Percentiles rank a stretch among this genome's conserved stretches.
These are phyloP conservation scores for Hordeum pubiflorum DNA, from an alignment of 202 grass and related monocot species.

Conservation along the genomic window DNA sequence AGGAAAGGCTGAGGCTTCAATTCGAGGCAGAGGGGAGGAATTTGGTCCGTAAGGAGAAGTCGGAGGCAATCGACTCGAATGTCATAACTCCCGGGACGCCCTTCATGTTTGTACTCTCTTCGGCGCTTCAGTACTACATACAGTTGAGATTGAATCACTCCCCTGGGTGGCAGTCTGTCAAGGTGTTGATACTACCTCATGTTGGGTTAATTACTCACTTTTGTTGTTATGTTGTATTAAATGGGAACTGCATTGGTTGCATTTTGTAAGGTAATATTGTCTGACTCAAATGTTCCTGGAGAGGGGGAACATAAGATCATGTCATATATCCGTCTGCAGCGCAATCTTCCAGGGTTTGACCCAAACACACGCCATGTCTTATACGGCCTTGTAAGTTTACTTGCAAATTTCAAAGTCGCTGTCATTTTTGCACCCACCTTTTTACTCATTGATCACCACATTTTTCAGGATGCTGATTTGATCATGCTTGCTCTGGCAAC, in stretches of 20 bases:
- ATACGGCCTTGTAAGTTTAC: constrained; percentile 79
- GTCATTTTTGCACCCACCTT: neutral
- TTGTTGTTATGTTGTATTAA: constrained; percentile 33
- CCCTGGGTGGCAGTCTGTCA: constrained; percentile 81
- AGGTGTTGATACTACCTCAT: constrained; percentile 56
- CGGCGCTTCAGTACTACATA: constrained; percentile 88
- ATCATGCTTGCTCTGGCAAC: constrained; percentile 98
- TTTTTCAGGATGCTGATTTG: constrained; percentile 91
- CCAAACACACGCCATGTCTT: constrained; percentile 87
- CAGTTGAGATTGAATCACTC: constrained; percentile 72
- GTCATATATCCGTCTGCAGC: constrained; percentile 89
- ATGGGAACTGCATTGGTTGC: constrained; percentile 29
- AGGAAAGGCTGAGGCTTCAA: constrained; percentile 65
- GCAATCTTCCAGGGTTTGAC: constrained; percentile 84
- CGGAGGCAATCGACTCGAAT: constrained; percentile 74
- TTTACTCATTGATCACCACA: neutral
- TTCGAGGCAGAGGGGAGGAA: constrained; percentile 65
- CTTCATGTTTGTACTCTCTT: constrained; percentile 86
- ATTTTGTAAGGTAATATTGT: constrained; percentile 82
- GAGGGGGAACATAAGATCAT: constrained; percentile 97
- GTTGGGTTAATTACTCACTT: constrained; percentile 4
- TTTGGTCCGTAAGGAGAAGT: constrained; percentile 51
- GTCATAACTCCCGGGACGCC: constrained; percentile 89
- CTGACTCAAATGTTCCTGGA: constrained; percentile 95
- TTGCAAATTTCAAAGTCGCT: neutral